These are phyloP conservation scores for Colletotrichum sp. DNA, from an alignment of 2,329 filamentous ascomycete genomes.

Conservation along the genomic window DNA sequence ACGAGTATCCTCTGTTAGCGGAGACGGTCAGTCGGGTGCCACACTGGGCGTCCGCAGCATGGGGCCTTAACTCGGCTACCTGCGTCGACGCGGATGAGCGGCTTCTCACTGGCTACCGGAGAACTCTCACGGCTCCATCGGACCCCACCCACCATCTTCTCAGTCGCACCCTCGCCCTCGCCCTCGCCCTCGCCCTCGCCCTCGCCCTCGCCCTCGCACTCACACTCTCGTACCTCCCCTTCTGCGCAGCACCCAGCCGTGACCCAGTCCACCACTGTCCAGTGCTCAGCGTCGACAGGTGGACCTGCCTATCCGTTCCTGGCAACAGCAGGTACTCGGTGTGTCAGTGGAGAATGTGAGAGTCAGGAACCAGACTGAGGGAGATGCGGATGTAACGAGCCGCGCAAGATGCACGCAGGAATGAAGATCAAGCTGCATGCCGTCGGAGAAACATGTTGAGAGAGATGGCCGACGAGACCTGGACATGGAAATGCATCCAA, in stretches of 20 bases:
- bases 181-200: neutral
- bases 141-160: conserved; percentile 2
- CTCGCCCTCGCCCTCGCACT: neutral
- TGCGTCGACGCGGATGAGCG: neutral
- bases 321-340: neutral
- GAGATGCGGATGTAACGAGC: neutral
- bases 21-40: neutral
- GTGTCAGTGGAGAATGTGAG: neutral
- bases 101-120: conserved; percentile 3
- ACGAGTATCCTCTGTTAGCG: neutral
- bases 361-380: neutral
- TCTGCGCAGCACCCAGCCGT: neutral
- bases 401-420: neutral
- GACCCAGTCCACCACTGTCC: neutral
- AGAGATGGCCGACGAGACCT: neutral
- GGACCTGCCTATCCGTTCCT: neutral
- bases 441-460: neutral
- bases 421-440: neutral
- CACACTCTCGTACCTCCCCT: neutral
- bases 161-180: neutral
- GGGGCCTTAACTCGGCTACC: neutral
- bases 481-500: neutral
- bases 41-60: neutral
- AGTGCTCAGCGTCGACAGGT: neutral
- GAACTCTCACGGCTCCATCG: neutral